These are phyloP conservation scores for Starmera pachycereana DNA, from an alignment of 805 yeast species.

Conservation along the genomic window DNA sequence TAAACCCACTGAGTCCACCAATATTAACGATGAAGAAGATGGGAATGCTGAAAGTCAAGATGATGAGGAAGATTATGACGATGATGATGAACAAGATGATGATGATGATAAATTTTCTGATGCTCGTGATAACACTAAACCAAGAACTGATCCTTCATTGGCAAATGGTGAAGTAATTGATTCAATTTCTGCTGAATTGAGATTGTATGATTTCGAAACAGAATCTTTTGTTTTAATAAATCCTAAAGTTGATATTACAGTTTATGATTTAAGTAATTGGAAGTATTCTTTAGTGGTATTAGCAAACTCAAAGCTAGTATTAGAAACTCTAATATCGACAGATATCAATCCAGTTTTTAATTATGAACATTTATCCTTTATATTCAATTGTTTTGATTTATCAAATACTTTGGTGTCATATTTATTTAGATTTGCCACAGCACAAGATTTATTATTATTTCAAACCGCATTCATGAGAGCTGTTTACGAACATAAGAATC, in stretches of 20 bases:
- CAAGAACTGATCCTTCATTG: constrained; percentile 17
- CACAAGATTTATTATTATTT: constrained; percentile 34
- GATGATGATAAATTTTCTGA: constrained; percentile 8
- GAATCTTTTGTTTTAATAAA: constrained; percentile 38
- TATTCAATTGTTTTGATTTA: constrained; percentile 45
- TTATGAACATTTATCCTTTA: constrained; percentile 41
- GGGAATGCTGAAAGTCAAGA: constrained; percentile 13
- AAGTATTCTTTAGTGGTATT: constrained; percentile 41
- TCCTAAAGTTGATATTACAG: constrained; percentile 20
- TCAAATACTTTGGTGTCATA: constrained; percentile 40
- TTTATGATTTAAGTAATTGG: constrained; percentile 40
- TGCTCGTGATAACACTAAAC: neutral
- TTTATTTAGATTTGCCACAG: constrained; percentile 43
- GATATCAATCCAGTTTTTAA: constrained; percentile 61
- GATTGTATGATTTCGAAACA: constrained; percentile 43
- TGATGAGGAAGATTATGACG: constrained; percentile 21
- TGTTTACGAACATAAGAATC: constrained; percentile 53
- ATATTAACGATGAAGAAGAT: too few relatives aligned
- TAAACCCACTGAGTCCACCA: too few relatives aligned
- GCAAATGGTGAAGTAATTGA: constrained; percentile 19
- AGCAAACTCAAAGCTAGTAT: constrained; percentile 14
- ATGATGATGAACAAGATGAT: constrained; percentile 21
- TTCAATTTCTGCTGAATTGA: constrained; percentile 24
- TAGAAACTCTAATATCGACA: constrained; percentile 34
- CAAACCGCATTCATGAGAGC: constrained; percentile 41